Conservation (phyloP, 345 rosid species). For the Lumnitzera littorea region DNA sequence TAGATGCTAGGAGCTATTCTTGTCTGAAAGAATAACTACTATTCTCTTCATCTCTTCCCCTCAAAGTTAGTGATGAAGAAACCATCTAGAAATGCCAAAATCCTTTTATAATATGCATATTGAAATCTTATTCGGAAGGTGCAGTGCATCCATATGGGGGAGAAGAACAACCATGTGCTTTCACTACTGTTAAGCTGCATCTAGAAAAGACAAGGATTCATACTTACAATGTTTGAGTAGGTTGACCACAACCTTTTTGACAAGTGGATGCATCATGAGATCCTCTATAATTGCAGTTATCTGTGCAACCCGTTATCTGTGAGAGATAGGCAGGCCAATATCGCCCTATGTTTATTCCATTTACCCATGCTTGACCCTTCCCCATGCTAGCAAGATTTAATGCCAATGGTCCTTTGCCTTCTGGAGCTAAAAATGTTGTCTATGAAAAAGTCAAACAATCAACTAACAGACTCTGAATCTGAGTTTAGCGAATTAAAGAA, state of each 20-base stretch:
- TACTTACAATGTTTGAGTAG: conserved; percentile 55
- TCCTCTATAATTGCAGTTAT: conserved; percentile 53
- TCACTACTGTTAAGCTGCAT: no score
- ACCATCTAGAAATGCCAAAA: no score
- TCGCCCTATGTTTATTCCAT: conserved; percentile 48
- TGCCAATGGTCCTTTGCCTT: conserved; percentile 44
- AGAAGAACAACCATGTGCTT: no score
- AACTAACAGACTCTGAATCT: not conserved
- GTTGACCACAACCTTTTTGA: conserved; percentile 46
- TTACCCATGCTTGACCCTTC: conserved; percentile 67
- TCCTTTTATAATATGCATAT: no score
- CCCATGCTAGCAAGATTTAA: conserved; percentile 58
- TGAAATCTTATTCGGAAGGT: no score
- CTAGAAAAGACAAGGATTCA: not conserved
- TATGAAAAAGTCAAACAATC: conserved; percentile 7
- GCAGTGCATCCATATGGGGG: no score
- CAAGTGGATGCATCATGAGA: conserved; percentile 37
- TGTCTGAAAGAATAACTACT: no score
- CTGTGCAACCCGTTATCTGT: conserved; percentile 33
- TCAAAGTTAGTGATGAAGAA: no score
- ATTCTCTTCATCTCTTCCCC: no score
- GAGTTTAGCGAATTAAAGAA: not conserved
- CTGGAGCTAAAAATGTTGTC: conserved; percentile 33
- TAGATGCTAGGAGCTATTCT: no score
- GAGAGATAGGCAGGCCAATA: conserved; percentile 57